Base-by-base conservation (phyloP, 768 basidiomycete species). In the Scleroderma citrinum region DNA sequence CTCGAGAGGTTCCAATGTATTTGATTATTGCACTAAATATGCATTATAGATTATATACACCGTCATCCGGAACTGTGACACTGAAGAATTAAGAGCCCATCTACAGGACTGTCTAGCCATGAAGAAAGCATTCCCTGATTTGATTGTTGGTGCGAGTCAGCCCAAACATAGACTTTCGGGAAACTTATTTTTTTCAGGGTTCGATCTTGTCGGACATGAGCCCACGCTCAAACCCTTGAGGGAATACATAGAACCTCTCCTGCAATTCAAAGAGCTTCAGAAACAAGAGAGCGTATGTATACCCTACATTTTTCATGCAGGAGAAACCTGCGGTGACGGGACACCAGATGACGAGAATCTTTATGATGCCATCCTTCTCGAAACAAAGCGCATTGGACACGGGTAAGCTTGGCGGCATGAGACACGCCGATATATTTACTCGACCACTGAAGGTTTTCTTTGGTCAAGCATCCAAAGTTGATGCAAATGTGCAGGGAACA, bases 131-230 rank as follows among this genome's bases (percentile, higher is more conserved):
- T 89, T 86, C 58, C 87, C 86, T 19, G 75, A 86, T 54, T 65
- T 87, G 30, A 83, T 90, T 40, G 77, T 78, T 37, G 87, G 85
- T 80, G 23, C 19, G 69, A 36, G 14, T 44, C n/a, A 29, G 39
- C 36, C 30, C 6, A n/a, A 14, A 24, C 14, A 31, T n/a, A 26
- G 20, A 2, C 3, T 21, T 17, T 7, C 29, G n/a, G 31, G 20
- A 54, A 26, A 35, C 41, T 47, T 44, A 35, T 40, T 16, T 49
- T 21, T n/a, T 19, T 3, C 49, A 85, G 86, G 85, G 3, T 91
- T 89, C 56, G 87, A 90, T 67, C 74, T 90, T 17, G 87, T 89
- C n/a, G 87, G 87, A 4, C 73, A 83, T 41, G 87, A 90, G 58
- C 81, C 88, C 58, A 66, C 65, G 6, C 56, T 78, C 20, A 72